phyloP scores from a whole-genome alignment of 2,329 filamentous ascomycete species.

The Malbranchea cinnamomea region DNA sequence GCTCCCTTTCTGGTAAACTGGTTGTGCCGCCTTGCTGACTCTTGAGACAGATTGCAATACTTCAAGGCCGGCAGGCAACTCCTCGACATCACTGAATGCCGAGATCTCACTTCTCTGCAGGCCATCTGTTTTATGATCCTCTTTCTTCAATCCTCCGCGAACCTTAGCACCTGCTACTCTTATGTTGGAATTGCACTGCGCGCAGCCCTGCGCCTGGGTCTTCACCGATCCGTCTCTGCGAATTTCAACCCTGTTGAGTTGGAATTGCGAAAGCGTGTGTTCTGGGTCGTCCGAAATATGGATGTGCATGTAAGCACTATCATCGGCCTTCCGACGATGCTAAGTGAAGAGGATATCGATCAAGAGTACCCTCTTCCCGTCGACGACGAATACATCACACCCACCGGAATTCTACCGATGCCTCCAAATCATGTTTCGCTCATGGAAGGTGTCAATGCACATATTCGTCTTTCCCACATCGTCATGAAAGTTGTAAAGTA shows the following conservation, averaged over 20 bases:
- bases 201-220: constrained; percentile 59
- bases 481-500: constrained; percentile 48
- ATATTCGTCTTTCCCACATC: constrained; percentile 42
- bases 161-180: constrained; percentile 64
- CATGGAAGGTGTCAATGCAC: constrained; percentile 46
- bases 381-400: constrained; percentile 33
- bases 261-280: constrained; percentile 55
- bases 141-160: constrained; percentile 66
- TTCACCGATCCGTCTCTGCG: constrained; percentile 58
- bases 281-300: constrained; percentile 37
- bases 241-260: constrained; percentile 56
- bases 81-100: constrained; percentile 47
- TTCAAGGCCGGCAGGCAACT: constrained; percentile 53
- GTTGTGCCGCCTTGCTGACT: constrained; percentile 6
- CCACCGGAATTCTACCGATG: constrained; percentile 35
- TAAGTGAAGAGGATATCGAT: constrained; percentile 36
- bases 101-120: constrained; percentile 60
- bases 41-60: constrained; percentile 50
- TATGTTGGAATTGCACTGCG: constrained; percentile 66
- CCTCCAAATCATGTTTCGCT: constrained; percentile 40
- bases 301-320: constrained; percentile 37
- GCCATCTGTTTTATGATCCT: constrained; percentile 66
- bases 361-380: constrained; percentile 32
- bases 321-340: constrained; percentile 33
- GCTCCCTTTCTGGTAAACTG: constrained; percentile 4